These are phyloP conservation scores for Quercus suber DNA, from an alignment of 306 rosid species.

Conservation along the genomic window DNA sequence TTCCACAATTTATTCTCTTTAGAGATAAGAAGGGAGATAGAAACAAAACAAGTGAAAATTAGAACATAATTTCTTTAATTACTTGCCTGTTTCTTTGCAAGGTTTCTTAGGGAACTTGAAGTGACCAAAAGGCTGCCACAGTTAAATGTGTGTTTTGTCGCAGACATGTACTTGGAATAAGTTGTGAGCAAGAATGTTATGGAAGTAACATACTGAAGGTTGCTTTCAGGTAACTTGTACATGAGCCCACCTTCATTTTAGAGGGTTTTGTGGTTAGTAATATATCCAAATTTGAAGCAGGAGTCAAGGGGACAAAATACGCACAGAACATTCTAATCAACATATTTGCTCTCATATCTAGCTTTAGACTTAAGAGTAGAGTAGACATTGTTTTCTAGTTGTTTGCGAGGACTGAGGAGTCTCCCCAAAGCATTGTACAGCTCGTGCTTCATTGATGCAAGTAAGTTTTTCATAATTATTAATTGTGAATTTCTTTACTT, in stretches of 20 bases:
- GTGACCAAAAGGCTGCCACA: constrained; percentile 70
- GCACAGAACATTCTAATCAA: too few species aligned
- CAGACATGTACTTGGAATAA: constrained; percentile 84
- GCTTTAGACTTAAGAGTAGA: too few species aligned
- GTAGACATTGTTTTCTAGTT: too few species aligned
- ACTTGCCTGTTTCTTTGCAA: constrained; percentile 75
- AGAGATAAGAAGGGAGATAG: neutral
- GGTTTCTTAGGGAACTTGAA: constrained; percentile 43
- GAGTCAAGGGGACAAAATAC: too few species aligned
- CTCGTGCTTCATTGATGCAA: too few species aligned
- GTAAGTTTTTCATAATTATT: too few species aligned
- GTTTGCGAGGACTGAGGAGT: too few species aligned
- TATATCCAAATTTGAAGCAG: neutral
- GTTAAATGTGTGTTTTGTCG: constrained; percentile 59
- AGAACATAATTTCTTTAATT: neutral
- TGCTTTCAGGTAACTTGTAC: constrained; percentile 71
- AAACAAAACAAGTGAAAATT: neutral
- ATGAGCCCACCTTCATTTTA: constrained; percentile 68
- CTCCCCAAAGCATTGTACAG: too few species aligned
- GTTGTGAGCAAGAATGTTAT: constrained; percentile 81
- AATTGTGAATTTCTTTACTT: too few species aligned
- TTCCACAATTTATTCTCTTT: neutral
- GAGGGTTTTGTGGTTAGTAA: neutral
- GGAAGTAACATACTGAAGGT: constrained; percentile 86
- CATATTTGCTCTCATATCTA: too few species aligned